Evolutionary conservation across 345 rosid species (phyloP).

Genomic region (Eucalyptus sp.): DNA sequence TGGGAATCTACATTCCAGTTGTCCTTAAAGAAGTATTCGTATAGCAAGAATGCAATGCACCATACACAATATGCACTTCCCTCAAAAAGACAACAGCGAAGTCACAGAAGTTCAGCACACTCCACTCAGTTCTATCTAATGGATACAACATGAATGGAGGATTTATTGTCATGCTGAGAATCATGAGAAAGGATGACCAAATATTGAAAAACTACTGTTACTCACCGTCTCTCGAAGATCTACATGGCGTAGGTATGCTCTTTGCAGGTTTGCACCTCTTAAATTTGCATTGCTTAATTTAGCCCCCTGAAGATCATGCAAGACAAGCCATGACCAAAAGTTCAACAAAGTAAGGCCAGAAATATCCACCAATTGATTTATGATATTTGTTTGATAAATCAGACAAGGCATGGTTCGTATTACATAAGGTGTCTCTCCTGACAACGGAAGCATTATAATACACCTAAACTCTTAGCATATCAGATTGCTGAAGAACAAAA

Average conservation of each 20-base stretch:
- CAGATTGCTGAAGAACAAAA: background rate
- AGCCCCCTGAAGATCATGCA: slow-evolving; percentile 51
- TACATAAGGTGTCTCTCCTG: background rate
- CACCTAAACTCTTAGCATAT: background rate
- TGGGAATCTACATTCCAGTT: background rate
- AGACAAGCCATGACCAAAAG: background rate
- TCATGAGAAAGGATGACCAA: background rate
- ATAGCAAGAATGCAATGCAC: background rate
- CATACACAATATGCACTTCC: background rate
- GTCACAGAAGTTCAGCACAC: background rate
- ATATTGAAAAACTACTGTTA: background rate
- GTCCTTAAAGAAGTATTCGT: background rate
- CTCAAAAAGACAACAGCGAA: background rate
- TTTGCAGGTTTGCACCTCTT: slow-evolving; percentile 85
- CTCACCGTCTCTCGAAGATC: slow-evolving; percentile 83
- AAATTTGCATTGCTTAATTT: slow-evolving; percentile 75
- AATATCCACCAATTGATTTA: background rate
- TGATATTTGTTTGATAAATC: background rate
- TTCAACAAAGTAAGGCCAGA: background rate
- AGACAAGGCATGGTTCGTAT: background rate
- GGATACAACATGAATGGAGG: background rate
- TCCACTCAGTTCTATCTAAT: background rate
- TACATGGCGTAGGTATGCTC: slow-evolving; percentile 82
- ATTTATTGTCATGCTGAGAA: background rate
- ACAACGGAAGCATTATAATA: background rate